Evolutionary conservation across 352 stramenopile species (phyloP).

Genomic region (Phytophthora ohioensis): DNA sequence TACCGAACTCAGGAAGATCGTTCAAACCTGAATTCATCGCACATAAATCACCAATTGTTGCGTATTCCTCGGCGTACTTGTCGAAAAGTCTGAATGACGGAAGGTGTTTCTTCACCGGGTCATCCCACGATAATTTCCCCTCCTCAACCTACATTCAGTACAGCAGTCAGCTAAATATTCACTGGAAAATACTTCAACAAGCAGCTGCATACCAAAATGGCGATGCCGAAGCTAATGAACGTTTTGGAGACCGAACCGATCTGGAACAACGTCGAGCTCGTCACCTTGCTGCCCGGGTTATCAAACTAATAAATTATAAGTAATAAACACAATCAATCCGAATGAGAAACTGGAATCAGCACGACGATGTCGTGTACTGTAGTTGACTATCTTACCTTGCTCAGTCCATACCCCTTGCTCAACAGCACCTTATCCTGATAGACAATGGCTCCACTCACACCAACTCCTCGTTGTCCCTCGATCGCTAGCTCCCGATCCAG

Average conservation of each 20-base stretch:
- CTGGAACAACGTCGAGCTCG: conserved; percentile 64
- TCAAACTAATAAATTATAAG: conserved; percentile 26
- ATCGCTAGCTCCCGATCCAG: not conserved
- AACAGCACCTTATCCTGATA: conserved; percentile 58
- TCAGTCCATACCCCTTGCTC: conserved; percentile 53
- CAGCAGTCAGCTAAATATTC: not conserved
- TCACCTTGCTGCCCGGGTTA: conserved; percentile 44
- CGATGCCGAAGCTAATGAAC: conserved; percentile 58
- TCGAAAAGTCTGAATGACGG: conserved; percentile 62
- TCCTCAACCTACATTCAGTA: conserved; percentile 50
- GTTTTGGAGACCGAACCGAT: conserved; percentile 78
- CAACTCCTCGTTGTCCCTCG: conserved; percentile 46
- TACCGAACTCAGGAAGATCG: conserved; percentile 32
- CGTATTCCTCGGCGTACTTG: conserved; percentile 63
- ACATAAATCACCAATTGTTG: conserved; percentile 61
- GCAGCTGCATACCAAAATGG: conserved; percentile 39
- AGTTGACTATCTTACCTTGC: conserved; percentile 22
- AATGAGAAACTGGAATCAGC: not conserved
- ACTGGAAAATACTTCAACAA: not conserved
- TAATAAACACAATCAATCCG: not conserved
- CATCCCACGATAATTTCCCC: conserved; percentile 55
- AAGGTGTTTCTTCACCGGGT: conserved; percentile 65
- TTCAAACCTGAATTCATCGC: conserved; percentile 70
- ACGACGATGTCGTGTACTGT: not conserved
- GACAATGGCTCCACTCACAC: conserved; percentile 54